A percentile compares a stretch with the other conserved stretches of the same genome.
These are phyloP conservation scores for Camellia japonica DNA, from an alignment of 148 eudicot species.

Conservation along the genomic window DNA sequence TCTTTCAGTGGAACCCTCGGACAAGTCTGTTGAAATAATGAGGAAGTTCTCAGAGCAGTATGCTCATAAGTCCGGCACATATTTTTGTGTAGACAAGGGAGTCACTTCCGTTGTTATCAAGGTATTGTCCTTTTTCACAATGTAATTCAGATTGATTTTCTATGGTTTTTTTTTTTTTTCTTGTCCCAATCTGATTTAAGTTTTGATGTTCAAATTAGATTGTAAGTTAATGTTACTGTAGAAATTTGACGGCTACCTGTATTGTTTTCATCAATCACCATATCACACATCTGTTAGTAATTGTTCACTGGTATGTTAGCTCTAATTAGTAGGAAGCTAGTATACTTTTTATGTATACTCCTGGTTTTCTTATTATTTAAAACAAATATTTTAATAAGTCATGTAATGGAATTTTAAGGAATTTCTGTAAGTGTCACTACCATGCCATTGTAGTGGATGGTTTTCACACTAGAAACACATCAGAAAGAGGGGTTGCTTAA, in stretches of 20 bases:
- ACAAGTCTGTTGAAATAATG: constrained; percentile 89
- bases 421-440: not conserved
- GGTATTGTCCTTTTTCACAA: constrained; percentile 31
- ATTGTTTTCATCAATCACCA: not conserved
- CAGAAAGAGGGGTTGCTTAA: not conserved
- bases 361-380: not conserved
- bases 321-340: constrained; percentile 2
- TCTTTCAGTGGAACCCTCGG: constrained; percentile 70
- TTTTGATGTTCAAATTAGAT: not conserved
- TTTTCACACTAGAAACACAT: not conserved
- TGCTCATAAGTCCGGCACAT: constrained; percentile 83
- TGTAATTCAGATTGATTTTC: too few species aligned
- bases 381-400: not conserved
- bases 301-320: not conserved
- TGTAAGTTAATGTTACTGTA: not conserved
- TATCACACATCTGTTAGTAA: not conserved
- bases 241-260: not conserved
- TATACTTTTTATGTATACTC: not conserved
- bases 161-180: not conserved
- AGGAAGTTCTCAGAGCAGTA: constrained; percentile 96
- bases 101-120: constrained; percentile 97
- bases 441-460: not conserved
- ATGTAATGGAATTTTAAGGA: not conserved
- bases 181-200: not conserved
- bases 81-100: constrained; percentile 85